Base-by-base conservation (phyloP, 75 land plant genomes). In the Cupressus sempervirens region DNA sequence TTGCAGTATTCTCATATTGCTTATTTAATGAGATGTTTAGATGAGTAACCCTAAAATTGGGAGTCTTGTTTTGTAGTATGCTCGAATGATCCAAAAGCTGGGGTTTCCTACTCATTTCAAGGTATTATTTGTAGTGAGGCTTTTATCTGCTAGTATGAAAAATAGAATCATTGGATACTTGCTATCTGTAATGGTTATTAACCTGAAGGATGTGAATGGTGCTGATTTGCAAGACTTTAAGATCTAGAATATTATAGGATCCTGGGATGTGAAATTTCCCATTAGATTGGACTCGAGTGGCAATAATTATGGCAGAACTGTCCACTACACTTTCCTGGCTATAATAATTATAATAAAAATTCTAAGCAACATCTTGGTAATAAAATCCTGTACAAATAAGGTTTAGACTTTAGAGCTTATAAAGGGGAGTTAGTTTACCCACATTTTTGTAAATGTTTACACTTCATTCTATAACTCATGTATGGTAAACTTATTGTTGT, bases 231-330 rank as follows among this genome's bases (percentile, higher is more conserved):
- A 90, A 91, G 91, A 90, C 40, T 90, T 90, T 54, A 90, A 90
- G 85, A 90, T 90, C 83, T 91, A 90, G 86, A 90, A 90, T 87
- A 90, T 90, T 75, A 91, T 90, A 26, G 91, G 91, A 62, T 90
- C 91, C 26, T 90, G 91, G 81, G 91, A 90, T 83, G 91, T 90
- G 40, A 90, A 90, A 81, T 90, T 90, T 76, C 91, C 91, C 1
- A 90, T 90, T 46, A 90, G 91, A 48, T 83, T 90, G 68, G 91
- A 90, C n/a, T n/a, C n/a, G n/a, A n/a, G n/a, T n/a, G n/a, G n/a
- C n/a, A n/a, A n/a, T n/a, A n/a, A n/a, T n/a, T n/a, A n/a, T n/a
- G n/a, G n/a, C n/a, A n/a, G n/a, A n/a, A n/a, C n/a, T n/a, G n/a
- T n/a, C n/a, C n/a, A n/a, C n/a, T n/a, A n/a, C n/a, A n/a, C n/a